These are phyloP conservation scores for Scutellaria barbata DNA, from an alignment of 257 asterid genomes.

Conservation along the genomic window DNA sequence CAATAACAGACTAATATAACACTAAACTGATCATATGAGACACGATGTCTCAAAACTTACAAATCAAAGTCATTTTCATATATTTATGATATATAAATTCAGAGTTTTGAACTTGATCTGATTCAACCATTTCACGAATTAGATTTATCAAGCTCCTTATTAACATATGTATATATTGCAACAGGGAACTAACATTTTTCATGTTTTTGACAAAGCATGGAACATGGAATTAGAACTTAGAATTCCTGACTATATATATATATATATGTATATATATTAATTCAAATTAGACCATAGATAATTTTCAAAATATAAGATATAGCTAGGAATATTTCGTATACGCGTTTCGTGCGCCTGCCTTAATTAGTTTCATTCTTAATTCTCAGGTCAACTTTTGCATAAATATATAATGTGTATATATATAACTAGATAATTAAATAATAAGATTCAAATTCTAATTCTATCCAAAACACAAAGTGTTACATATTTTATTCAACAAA, in stretches of 20 bases:
- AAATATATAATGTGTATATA: not conserved
- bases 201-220: not conserved
- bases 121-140: too few species aligned
- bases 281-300: not conserved
- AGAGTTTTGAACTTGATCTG: too few species aligned
- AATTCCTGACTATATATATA: too few species aligned
- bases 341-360: not conserved
- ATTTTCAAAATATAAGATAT: not conserved
- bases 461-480: constrained; percentile 28
- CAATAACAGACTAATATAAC: too few species aligned
- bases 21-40: too few species aligned
- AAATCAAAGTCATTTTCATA: too few species aligned
- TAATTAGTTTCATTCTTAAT: not conserved
- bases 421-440: not conserved
- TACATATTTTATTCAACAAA: constrained; percentile 29
- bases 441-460: not conserved
- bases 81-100: too few species aligned
- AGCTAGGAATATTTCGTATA: not conserved
- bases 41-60: fast-evolving
- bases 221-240: not conserved
- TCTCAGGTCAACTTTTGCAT: constrained; percentile 30
- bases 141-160: too few species aligned
- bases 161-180: too few species aligned
- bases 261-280: too few species aligned
- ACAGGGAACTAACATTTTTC: not conserved